Conservation (phyloP, 257 asterid genomes). For the Nicotiana otophora region DNA sequence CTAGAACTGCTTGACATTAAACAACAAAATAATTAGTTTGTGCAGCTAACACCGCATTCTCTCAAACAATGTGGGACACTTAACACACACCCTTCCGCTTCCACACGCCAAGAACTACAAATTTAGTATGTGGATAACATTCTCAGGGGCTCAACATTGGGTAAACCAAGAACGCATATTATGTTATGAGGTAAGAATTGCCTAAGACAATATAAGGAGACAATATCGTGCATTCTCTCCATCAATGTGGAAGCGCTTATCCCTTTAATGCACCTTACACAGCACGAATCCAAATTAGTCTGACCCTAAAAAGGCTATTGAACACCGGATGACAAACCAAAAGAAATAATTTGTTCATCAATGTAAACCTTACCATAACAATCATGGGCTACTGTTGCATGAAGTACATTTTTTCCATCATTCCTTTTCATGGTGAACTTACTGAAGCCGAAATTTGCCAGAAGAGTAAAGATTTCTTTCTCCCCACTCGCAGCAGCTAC, state of each 20-base stretch:
- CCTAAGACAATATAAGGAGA: background rate
- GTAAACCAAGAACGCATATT: background rate
- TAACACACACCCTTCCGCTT: no score
- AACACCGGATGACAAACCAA: background rate
- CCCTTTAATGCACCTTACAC: background rate
- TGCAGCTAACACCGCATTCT: background rate
- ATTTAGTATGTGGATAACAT: background rate
- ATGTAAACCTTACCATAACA: constrained; percentile 1
- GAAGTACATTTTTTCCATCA: constrained; percentile 2
- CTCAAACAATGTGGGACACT: no score
- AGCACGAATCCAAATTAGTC: background rate
- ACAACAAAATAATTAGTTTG: background rate
- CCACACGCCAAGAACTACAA: background rate
- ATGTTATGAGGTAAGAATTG: background rate
- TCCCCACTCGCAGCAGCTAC: constrained; percentile 16
- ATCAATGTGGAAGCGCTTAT: background rate
- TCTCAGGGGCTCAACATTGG: background rate
- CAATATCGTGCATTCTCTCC: background rate
- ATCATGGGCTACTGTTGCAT: constrained; percentile 9
- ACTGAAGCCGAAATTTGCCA: background rate
- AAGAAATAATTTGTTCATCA: background rate
- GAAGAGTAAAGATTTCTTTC: background rate
- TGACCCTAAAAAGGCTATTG: background rate
- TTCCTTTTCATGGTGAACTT: background rate
- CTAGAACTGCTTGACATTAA: constrained; percentile 1